Evolutionary conservation across 2,329 filamentous ascomycete species (phyloP), one percentile per base, ranked within the genome.

Genomic region (Fusarium metavorans): DNA sequence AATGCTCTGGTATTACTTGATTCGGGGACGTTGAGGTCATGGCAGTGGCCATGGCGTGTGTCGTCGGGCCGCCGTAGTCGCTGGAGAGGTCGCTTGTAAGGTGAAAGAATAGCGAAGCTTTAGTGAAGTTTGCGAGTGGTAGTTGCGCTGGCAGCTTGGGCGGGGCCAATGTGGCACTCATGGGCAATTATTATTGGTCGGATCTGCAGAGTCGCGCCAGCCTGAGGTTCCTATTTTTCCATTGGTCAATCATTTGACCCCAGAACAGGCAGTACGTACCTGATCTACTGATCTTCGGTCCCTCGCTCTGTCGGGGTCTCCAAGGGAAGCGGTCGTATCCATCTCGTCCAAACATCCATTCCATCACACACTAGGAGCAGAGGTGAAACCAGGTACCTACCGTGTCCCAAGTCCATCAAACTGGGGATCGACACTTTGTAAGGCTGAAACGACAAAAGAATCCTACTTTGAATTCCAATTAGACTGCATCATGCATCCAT

Each of bases 21-120:
- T 59, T 59, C 39, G 32, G 23, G 14, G 43, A 14, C 23, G 48
- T 30, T 60, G 73, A 75, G 61, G 66, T 60, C 73, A 75, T 75
- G 56, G 58, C 35, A 41, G 41, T 37, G 35, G 39, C 64, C 57
- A 27, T 48, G 32, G 52, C 54, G 11, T 35, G 23, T 25, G 50
- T 63, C 41, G 52, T 57, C 41, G 63, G 57, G 23, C 50, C 54
- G 41, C 50, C 58, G 61, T 50, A 32, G 64, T 68, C 50, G 54
- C 67, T 52, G 64, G 58, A 48, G 35, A 43, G 58, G 43, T 57
- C 57, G 18, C 54, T 52, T 68, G 37, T 57, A 48, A 60, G 61
- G 61, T 66, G 61, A 61, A 72, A 70, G 56, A 68, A 34, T 52
- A 48, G 58, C 41, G 64, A 72, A 68, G 68, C 50, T 66, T 35